Evolutionary conservation across 148 eudicot species (phyloP).

Genomic region (Nepenthes gracilis): DNA sequence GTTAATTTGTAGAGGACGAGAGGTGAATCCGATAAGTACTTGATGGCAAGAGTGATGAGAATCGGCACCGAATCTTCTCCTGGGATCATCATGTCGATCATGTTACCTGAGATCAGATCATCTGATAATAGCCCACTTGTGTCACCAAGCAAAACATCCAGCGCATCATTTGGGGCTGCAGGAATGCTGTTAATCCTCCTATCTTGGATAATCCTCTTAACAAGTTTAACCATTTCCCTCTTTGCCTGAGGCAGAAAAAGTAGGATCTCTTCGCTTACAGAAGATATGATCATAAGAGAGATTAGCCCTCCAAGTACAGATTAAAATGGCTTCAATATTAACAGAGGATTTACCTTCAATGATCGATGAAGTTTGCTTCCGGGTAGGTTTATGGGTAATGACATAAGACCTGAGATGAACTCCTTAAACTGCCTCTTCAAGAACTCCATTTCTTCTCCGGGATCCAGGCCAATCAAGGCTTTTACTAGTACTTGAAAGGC

Average conservation of each 20-base stretch:
- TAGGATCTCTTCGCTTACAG: background rate
- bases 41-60: slow-evolving; percentile 71
- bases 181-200: slow-evolving; percentile 23
- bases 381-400: slow-evolving; percentile 72
- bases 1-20: slow-evolving; percentile 54
- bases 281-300: background rate
- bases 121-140: slow-evolving; percentile 60
- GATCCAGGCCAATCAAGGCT: slow-evolving; percentile 74
- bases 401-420: slow-evolving; percentile 90
- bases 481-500: slow-evolving; percentile 86
- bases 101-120: slow-evolving; percentile 68
- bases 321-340: background rate
- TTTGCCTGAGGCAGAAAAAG: slow-evolving; percentile 43
- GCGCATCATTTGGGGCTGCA: slow-evolving; percentile 42
- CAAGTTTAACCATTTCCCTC: slow-evolving; percentile 65
- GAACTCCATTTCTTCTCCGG: slow-evolving; percentile 67
- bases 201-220: slow-evolving; percentile 41
- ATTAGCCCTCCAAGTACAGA: no score
- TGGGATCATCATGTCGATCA: slow-evolving; percentile 94
- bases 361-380: slow-evolving; percentile 75
- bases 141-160: slow-evolving; percentile 59
- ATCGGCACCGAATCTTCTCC: slow-evolving; percentile 93
- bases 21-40: slow-evolving; percentile 77
- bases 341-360: slow-evolving; percentile 40
- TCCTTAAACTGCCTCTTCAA: slow-evolving; percentile 61